Percentiles rank a stretch among this genome's conserved stretches.
phyloP scores from a whole-genome alignment of 352 stramenopile species.

The Phytophthora sp. region DNA sequence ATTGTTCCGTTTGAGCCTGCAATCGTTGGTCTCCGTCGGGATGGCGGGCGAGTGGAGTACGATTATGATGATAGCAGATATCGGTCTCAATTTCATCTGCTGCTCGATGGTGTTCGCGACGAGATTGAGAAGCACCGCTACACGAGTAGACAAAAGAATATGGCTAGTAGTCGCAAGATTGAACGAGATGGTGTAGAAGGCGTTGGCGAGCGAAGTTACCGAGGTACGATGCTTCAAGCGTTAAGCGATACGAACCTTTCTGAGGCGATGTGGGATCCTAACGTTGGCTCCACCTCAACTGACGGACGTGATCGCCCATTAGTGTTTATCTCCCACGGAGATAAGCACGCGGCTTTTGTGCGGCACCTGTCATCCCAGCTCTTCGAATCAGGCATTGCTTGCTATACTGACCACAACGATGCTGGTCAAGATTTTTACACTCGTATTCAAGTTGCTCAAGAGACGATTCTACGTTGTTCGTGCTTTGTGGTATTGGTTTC shows the following conservation, averaged over 20 bases:
- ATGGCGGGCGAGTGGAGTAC: slow-evolving; percentile 24
- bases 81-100: slow-evolving; percentile 28
- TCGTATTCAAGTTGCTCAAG: slow-evolving; percentile 31
- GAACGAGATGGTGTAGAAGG: not conserved
- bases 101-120: slow-evolving; percentile 61
- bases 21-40: slow-evolving; percentile 44
- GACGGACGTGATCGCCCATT: slow-evolving; percentile 6
- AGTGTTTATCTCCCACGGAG: slow-evolving; percentile 25
- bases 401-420: slow-evolving; percentile 20
- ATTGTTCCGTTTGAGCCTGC: slow-evolving; percentile 71
- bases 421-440: slow-evolving; percentile 19
- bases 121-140: slow-evolving; percentile 48
- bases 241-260: slow-evolving; percentile 2
- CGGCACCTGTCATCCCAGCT: slow-evolving; percentile 7
- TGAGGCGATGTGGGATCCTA: not conserved
- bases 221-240: slow-evolving; percentile 15
- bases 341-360: slow-evolving; percentile 13
- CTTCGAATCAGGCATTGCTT: not conserved
- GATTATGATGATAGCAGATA: slow-evolving; percentile 27
- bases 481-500: slow-evolving; percentile 75
- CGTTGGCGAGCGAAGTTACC: slow-evolving; percentile 1
- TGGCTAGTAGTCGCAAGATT: slow-evolving; percentile 14
- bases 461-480: slow-evolving; percentile 74
- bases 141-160: slow-evolving; percentile 46
- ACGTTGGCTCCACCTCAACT: not conserved